phyloP scores from a whole-genome alignment of 495 filamentous ascomycete genomes.

The Penicillium pulvis region DNA sequence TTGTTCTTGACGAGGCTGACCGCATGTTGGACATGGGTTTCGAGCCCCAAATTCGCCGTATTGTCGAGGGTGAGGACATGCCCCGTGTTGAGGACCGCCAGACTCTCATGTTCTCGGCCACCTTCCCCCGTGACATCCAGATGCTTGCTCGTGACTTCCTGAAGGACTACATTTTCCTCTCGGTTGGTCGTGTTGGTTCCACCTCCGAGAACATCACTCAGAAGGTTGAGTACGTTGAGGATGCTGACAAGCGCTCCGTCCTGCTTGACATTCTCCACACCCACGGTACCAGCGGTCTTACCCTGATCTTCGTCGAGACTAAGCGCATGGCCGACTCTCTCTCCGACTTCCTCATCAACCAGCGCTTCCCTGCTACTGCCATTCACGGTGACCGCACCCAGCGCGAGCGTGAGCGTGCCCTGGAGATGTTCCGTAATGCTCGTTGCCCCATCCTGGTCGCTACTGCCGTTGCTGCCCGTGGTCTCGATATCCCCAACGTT shows the following conservation, averaged over 20 bases:
- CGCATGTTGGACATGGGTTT: constrained; percentile 99
- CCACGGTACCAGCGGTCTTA: constrained; percentile 79
- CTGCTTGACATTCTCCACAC: constrained; percentile 97
- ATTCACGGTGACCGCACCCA: constrained; percentile 99
- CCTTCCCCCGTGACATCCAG: constrained; percentile 98
- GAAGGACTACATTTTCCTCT: constrained; percentile 98
- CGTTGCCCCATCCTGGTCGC: constrained; percentile 95
- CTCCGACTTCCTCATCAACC: constrained; percentile 96
- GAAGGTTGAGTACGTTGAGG: constrained; percentile 97
- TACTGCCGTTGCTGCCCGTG: constrained; percentile 94
- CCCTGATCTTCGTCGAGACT: constrained; percentile 97
- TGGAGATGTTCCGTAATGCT: constrained; percentile 95
- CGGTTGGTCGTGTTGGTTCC: constrained; percentile 98
- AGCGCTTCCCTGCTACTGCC: constrained; percentile 96
- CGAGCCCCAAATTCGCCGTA: constrained; percentile 98
- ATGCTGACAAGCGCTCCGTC: constrained; percentile 95
- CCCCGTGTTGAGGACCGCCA: constrained; percentile 81
- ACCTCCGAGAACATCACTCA: constrained; percentile 99
- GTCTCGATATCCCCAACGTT: constrained; percentile 96
- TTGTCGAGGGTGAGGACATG: constrained; percentile 98
- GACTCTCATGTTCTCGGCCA: constrained; percentile 99
- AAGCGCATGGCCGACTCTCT: constrained; percentile 99
- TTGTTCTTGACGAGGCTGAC: constrained; percentile 99
- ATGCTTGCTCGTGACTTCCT: constrained; percentile 98
- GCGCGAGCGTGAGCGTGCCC: constrained; percentile 95